Percentiles rank a stretch among this genome's conserved stretches.
Conservation (phyloP, 768 basidiomycete species). For the Trametes punicea region DNA sequence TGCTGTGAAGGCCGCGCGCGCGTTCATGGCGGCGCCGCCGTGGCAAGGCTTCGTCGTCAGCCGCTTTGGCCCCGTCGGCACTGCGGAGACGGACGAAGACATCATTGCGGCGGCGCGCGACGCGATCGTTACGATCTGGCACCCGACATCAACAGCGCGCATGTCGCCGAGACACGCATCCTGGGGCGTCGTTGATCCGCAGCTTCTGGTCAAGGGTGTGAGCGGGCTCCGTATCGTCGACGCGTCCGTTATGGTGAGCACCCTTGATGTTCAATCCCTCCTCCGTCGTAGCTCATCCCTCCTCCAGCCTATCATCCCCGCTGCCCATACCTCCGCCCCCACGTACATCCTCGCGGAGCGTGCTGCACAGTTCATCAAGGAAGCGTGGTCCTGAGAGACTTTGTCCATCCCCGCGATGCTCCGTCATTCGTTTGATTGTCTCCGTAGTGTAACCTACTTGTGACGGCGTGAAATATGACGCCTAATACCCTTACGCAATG, state of each 20-base stretch:
- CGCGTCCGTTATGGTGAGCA: constrained; percentile 18
- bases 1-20: constrained; percentile 1
- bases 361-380: constrained; percentile 26
- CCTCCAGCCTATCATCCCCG: constrained; percentile 21
- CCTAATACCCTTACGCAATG: no score
- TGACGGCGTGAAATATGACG: no score
- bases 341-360: constrained; percentile 27
- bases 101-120: constrained; percentile 21
- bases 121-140: constrained; percentile 22
- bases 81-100: constrained; percentile 10
- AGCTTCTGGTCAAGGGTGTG: constrained; percentile 42
- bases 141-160: constrained; percentile 36
- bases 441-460: no score
- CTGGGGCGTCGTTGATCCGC: constrained; percentile 41
- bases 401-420: neutral
- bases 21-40: constrained; percentile 10
- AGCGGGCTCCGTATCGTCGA: constrained; percentile 36
- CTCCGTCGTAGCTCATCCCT: neutral
- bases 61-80: neutral
- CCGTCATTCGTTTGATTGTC: no score
- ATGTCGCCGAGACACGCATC: constrained; percentile 32
- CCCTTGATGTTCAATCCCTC: neutral
- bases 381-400: neutral
- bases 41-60: constrained; percentile 15
- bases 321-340: constrained; percentile 20